Base-by-base conservation (phyloP, 2,329 filamentous ascomycete species). In the Colletotrichum sp. region DNA sequence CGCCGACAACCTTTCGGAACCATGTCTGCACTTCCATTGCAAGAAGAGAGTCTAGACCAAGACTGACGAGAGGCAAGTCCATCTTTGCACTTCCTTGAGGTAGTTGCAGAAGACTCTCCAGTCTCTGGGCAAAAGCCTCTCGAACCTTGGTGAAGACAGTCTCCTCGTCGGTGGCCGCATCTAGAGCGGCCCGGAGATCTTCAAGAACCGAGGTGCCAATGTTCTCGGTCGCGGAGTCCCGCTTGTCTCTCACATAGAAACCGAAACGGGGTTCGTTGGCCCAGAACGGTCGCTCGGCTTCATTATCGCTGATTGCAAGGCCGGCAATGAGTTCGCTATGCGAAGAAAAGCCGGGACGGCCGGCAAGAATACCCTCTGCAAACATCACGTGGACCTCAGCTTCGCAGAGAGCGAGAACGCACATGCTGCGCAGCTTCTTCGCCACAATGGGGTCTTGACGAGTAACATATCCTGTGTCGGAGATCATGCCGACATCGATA, bases 401-500 rank as follows among this genome's bases (percentile, higher is more conserved):
- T 30, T 66, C 55, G 28, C 64, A 59, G 52, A 38, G 52, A 32
- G 30, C 28, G 18, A 65, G 26, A 24, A 77, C 77, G 13, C 68
- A 78, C 68, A 71, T 71, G 30, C 43, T 63, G 58, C 59, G 68
- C 30, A 71, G 43, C 43, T 58, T 56, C 12, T 71, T 65, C 12
- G 43, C 59, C 10, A 71, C 68, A 4, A 38, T 71, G 2, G 59
- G 59, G 4, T 65, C 68, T 26, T 77, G 71, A 5, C 77, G 77
- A 0, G 76, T 75, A 9, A 88, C 79, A 73, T 86, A 88, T 0
- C 88, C 89, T 1, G 84, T 76, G 7, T 85, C 88, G 0, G 83
- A 68, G 1, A 89, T 78, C 12, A 78, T 68, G 5, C 85, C 83
- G 2, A 88, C 81, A 61, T 85, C 76, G 12, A 88, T 80, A 1